phyloP scores from a whole-genome alignment of 164 flowering plant genomes.

The Berberis vulgaris region DNA sequence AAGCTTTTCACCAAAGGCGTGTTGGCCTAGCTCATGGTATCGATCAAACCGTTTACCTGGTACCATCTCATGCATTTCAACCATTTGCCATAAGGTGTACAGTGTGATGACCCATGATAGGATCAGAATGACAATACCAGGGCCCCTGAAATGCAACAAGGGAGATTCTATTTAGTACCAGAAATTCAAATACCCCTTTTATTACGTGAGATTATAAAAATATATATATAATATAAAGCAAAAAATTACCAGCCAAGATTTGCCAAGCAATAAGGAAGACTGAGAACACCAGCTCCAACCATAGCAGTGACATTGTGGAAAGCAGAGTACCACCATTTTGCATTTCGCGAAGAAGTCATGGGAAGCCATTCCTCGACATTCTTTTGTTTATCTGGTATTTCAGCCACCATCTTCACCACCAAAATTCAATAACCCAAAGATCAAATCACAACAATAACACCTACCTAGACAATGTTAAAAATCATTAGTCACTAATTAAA shows the following conservation, averaged over 20 bases:
- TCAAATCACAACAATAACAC: no score
- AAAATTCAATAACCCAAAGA: not conserved
- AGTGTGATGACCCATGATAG: conserved; percentile 48
- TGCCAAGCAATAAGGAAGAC: conserved; percentile 51
- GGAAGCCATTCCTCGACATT: conserved; percentile 51
- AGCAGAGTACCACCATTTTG: conserved; percentile 57
- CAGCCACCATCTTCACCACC: conserved; percentile 4
- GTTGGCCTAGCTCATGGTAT: conserved; percentile 50
- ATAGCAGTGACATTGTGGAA: conserved; percentile 64
- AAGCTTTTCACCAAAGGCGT: conserved; percentile 48
- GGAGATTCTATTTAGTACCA: no score
- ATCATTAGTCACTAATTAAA: no score
- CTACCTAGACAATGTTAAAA: no score
- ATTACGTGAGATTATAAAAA: no score
- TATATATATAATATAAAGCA: not conserved
- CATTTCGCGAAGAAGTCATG: conserved; percentile 35
- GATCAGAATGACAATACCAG: conserved; percentile 19
- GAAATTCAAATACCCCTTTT: not conserved
- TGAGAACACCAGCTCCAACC: conserved; percentile 62
- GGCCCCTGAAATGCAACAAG: conserved; percentile 10
- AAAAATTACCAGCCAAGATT: conserved; percentile 47
- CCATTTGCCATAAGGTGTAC: conserved; percentile 54
- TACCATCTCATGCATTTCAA: conserved; percentile 54
- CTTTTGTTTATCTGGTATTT: conserved; percentile 12
- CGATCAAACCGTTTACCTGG: conserved; percentile 53